Evolutionary conservation across 176 grass and related monocot species (phyloP), one percentile per base, ranked within the genome.

Genomic region (Hyparrhenia diplandra): DNA sequence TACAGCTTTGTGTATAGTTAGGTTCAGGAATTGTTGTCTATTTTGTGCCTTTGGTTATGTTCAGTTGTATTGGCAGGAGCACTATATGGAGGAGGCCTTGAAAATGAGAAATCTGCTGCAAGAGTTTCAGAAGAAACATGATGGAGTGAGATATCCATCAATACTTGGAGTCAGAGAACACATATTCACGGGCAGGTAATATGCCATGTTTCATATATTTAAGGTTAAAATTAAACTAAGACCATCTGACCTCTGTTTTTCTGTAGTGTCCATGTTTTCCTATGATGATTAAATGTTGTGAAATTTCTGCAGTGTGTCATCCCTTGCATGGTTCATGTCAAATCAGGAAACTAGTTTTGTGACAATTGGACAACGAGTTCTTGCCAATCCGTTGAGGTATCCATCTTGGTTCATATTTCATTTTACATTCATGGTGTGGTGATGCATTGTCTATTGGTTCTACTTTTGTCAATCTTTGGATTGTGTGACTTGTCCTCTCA

Each of bases 111-210:
- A 99, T 90, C 77, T 99, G 74, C 37, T 99, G 58, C 79, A 99
- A 91, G 96, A 99, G 76, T 99, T 99, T 75, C 54, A 89, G 64
- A 86, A 93, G 80, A 91, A 88, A 71, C 96, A 95, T 41, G 96
- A 98, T 82, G 96, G 96, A 63, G 92, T 90, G 73, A 99, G 96
- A 80, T 88, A 93, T 82, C 96, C 96, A 41, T 99, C 96, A 9
- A 93, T 99, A 89, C 96, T 99, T 91, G 96, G 96, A 80, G 96
- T 99, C 68, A 95, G 96, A 79, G 96, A 99, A 76, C 90, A 99
- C 88, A 99, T 99, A 72, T 99, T 99, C 82, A 99, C 96, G 82
- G 96, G 96, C 73, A 99, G 96, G 96, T 95, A 83, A 85, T 81
- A 3, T 83, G 40, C 8, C 11, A 65, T 73, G 18, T 46, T 79